phyloP scores from a whole-genome alignment of 164 flowering plant species.

The Vitis amurensis region DNA sequence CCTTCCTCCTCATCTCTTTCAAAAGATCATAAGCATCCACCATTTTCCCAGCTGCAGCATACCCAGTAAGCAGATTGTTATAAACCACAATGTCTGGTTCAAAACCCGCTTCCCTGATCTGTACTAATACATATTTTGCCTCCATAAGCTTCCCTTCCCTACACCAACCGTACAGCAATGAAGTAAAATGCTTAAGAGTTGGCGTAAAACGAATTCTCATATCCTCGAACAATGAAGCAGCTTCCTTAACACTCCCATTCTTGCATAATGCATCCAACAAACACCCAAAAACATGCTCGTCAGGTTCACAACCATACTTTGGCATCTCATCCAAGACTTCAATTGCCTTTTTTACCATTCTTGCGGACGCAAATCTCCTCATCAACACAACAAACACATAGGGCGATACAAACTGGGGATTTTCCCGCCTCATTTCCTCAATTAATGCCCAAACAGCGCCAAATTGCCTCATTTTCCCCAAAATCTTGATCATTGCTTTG shows the following conservation, averaged over 20 bases:
- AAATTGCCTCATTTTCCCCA: constrained; percentile 87
- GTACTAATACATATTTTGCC: constrained; percentile 73
- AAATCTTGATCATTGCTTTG: constrained; percentile 67
- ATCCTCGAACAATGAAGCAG: constrained; percentile 78
- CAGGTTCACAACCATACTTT: constrained; percentile 81
- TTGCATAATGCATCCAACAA: constrained; percentile 90
- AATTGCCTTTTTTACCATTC: constrained; percentile 83
- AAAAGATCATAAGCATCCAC: constrained; percentile 71
- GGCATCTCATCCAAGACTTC: constrained; percentile 94
- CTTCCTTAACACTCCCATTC: constrained; percentile 86
- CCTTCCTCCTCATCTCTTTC: constrained; percentile 71
- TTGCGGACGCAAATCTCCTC: constrained; percentile 79
- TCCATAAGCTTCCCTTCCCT: constrained; percentile 84
- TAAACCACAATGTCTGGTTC: constrained; percentile 84
- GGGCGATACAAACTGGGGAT: constrained; percentile 52
- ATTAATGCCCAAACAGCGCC: constrained; percentile 90
- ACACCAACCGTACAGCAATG: constrained; percentile 88
- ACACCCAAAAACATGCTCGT: constrained; percentile 83
- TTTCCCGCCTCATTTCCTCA: constrained; percentile 80
- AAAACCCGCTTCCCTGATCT: constrained; percentile 78
- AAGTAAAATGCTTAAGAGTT: constrained; percentile 73
- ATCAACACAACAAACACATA: constrained; percentile 78
- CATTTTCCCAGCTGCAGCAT: constrained; percentile 67
- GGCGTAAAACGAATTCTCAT: constrained; percentile 67
- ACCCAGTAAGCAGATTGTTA: constrained; percentile 74